Evolutionary conservation across 305 asterid genomes (phyloP).

Genomic region (Nicotiana rustica): DNA sequence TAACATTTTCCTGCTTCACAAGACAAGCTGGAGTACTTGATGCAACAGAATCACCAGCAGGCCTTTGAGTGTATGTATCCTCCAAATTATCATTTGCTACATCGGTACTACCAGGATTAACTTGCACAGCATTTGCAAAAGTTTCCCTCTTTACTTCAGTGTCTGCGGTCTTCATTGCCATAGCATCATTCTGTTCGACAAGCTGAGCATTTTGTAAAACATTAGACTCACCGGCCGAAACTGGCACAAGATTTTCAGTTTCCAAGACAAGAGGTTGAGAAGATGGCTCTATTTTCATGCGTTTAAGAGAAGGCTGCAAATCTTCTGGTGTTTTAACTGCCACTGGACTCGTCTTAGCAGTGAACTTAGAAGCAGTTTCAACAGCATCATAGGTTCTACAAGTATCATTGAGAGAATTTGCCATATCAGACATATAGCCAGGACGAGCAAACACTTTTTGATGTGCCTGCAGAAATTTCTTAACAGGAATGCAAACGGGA

Average conservation of each 20-base stretch:
- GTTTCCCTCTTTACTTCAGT: conserved; percentile 66
- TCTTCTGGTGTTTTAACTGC: conserved; percentile 64
- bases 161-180: conserved; percentile 56
- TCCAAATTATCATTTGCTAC: conserved; percentile 58
- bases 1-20: conserved; percentile 56
- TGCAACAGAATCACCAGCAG: conserved; percentile 51
- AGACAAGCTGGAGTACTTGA: conserved; percentile 51
- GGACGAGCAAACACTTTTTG: conserved; percentile 56
- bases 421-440: conserved; percentile 54
- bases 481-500: conserved; percentile 92
- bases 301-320: conserved; percentile 76
- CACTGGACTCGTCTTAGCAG: conserved; percentile 48
- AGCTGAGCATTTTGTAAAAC: conserved; percentile 49
- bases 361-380: conserved; percentile 55
- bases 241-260: conserved; percentile 53
- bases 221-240: conserved; percentile 51
- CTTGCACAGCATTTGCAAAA: conserved; percentile 54
- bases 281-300: conserved; percentile 73
- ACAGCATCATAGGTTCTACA: conserved; percentile 56
- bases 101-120: conserved; percentile 53
- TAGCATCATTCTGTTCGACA: conserved; percentile 50
- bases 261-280: conserved; percentile 55
- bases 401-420: conserved; percentile 56
- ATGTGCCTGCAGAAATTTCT: conserved; percentile 63
- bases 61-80: conserved; percentile 52